These are phyloP conservation scores for Draba incana DNA, from an alignment of 345 rosid genomes.

Conservation along the genomic window DNA sequence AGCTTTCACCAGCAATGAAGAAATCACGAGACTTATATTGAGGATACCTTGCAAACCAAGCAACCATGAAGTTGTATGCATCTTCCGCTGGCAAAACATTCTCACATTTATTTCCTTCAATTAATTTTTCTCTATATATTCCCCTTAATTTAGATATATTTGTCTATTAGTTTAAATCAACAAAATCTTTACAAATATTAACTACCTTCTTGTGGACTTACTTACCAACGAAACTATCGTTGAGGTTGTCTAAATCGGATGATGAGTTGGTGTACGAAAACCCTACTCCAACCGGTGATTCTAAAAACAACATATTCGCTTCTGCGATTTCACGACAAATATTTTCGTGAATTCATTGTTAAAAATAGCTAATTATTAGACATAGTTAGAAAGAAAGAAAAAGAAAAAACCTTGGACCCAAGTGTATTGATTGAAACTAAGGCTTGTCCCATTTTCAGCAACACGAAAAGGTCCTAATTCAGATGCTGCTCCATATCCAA, in stretches of 20 bases:
- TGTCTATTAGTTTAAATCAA: background rate
- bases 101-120: background rate
- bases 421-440: slow-evolving; percentile 52
- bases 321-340: slow-evolving; percentile 38
- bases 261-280: slow-evolving; percentile 70
- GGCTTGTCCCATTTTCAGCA: slow-evolving; percentile 49
- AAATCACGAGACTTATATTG: slow-evolving; percentile 42
- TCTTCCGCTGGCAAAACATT: slow-evolving; percentile 39
- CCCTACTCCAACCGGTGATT: slow-evolving; percentile 73
- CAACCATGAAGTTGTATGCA: slow-evolving; percentile 45
- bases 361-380: background rate
- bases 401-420: slow-evolving; percentile 58
- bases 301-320: slow-evolving; percentile 66
- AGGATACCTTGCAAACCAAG: slow-evolving; percentile 45
- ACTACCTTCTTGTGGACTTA: background rate
- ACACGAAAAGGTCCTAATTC: slow-evolving; percentile 67
- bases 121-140: background rate
- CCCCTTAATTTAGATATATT: background rate
- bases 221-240: slow-evolving; percentile 63
- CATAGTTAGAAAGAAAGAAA: background rate
- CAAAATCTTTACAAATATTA: background rate
- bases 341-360: background rate
- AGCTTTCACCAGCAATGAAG: slow-evolving; percentile 46
- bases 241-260: slow-evolving; percentile 50
- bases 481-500: slow-evolving; percentile 68